Conservation (phyloP, 768 basidiomycete species). For the Termitomyces titanicus region DNA sequence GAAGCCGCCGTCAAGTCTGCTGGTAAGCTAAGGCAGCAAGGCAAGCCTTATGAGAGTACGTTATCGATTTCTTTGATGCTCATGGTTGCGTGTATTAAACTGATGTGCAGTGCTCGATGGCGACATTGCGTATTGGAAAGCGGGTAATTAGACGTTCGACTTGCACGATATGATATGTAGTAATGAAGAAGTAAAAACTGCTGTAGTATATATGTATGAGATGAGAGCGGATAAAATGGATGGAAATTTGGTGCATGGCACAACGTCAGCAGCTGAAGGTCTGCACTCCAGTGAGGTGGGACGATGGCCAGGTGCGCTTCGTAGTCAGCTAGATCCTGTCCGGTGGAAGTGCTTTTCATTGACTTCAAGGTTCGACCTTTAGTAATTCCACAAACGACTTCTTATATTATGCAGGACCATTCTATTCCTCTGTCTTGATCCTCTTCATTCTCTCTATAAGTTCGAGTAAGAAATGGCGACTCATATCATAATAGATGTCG, state of each 20-base stretch:
- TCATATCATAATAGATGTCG: background rate
- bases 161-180: background rate
- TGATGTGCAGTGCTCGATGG: slow-evolving; percentile 68
- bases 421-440: background rate
- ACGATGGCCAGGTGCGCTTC: no score
- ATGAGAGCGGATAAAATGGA: background rate
- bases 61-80: slow-evolving; percentile 11
- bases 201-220: slow-evolving; percentile 8
- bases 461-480: background rate
- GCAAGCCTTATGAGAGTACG: slow-evolving; percentile 94
- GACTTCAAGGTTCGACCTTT: background rate
- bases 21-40: slow-evolving; percentile 93
- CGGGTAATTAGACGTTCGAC: slow-evolving; percentile 42
- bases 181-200: background rate
- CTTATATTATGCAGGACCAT: background rate
- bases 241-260: background rate
- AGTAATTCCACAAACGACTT: background rate
- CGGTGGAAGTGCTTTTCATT: no score
- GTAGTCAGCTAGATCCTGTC: no score
- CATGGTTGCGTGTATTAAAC: background rate
- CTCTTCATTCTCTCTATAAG: background rate
- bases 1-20: slow-evolving; percentile 92
- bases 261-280: no score
- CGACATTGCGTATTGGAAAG: slow-evolving; percentile 91
- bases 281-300: no score